Evolutionary conservation across 352 stramenopile species (phyloP).

Genomic region (Pythium apleroticum): DNA sequence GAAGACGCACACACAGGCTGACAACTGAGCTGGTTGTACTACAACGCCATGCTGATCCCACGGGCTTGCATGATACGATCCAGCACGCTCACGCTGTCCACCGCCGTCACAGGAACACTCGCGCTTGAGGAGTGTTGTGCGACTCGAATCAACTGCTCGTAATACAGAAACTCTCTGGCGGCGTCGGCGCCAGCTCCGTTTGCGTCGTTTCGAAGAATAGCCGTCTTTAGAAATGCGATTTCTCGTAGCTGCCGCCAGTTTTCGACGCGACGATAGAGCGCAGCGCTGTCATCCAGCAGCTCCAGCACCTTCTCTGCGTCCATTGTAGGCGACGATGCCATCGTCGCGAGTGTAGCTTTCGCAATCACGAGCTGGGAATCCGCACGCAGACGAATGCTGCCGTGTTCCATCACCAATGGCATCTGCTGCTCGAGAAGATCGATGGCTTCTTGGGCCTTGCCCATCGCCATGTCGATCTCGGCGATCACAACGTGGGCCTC

Average conservation of each 20-base stretch:
- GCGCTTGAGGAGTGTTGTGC: conserved; percentile 11
- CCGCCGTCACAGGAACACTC: neutral
- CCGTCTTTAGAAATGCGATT: conserved; percentile 25
- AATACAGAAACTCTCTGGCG: conserved; percentile 20
- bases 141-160: conserved; percentile 10
- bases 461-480: conserved; percentile 64
- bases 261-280: conserved; percentile 19
- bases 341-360: conserved; percentile 44
- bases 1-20: neutral
- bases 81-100: conserved; percentile 18
- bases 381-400: conserved; percentile 49
- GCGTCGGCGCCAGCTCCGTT: neutral
- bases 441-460: conserved; percentile 43
- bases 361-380: conserved; percentile 59
- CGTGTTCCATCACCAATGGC: conserved; percentile 66
- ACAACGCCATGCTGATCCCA: neutral
- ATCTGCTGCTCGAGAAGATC: conserved; percentile 60
- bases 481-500: conserved; percentile 63
- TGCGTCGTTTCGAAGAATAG: neutral
- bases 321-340: neutral
- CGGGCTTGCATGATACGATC: conserved; percentile 22
- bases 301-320: conserved; percentile 11
- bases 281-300: conserved; percentile 21
- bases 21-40: neutral
- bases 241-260: conserved; percentile 23